Evolutionary conservation across 2,329 filamentous ascomycete genomes (phyloP).

Genomic region (Chaetomium sp.): DNA sequence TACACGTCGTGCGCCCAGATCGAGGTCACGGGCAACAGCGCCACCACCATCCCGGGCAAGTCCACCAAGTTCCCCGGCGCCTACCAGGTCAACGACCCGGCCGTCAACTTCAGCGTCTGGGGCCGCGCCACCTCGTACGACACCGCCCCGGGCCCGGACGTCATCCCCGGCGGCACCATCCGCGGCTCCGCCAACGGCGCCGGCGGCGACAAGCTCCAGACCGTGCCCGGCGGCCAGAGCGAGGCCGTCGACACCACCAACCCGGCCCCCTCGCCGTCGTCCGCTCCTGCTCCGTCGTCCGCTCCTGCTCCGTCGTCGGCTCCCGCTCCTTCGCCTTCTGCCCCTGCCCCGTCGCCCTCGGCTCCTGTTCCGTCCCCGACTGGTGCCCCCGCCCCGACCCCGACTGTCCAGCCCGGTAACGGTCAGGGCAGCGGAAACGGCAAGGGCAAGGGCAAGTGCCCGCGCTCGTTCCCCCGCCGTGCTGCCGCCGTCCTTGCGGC

Average conservation of each 20-base stretch:
- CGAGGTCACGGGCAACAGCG: slow-evolving; percentile 44
- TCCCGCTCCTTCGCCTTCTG: neutral
- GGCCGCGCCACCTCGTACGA: neutral
- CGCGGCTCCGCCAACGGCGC: neutral
- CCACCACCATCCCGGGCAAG: slow-evolving; percentile 40
- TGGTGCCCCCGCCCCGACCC: too few species aligned
- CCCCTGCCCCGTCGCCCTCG: too few species aligned
- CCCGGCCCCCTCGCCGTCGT: neutral
- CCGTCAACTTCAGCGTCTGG: slow-evolving; percentile 22
- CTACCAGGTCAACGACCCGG: slow-evolving; percentile 58
- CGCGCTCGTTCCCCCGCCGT: neutral
- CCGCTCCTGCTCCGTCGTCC: too few species aligned
- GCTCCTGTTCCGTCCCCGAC: too few species aligned
- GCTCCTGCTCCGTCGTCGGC: neutral
- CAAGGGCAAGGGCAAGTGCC: neutral
- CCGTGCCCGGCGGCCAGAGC: neutral
- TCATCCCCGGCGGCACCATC: slow-evolving; percentile 6
- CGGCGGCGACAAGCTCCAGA: neutral
- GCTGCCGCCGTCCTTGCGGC: neutral
- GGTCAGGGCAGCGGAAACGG: neutral
- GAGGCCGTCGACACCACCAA: neutral
- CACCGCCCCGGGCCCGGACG: slow-evolving; percentile 4
- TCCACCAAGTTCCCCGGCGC: slow-evolving; percentile 47
- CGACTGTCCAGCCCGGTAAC: neutral
- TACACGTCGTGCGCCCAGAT: slow-evolving; percentile 51